Evolutionary conservation across 108 stramenopile genomes (phyloP), one percentile per base, ranked within the genome.

Genomic region (Cylindrotheca fusiformis): DNA sequence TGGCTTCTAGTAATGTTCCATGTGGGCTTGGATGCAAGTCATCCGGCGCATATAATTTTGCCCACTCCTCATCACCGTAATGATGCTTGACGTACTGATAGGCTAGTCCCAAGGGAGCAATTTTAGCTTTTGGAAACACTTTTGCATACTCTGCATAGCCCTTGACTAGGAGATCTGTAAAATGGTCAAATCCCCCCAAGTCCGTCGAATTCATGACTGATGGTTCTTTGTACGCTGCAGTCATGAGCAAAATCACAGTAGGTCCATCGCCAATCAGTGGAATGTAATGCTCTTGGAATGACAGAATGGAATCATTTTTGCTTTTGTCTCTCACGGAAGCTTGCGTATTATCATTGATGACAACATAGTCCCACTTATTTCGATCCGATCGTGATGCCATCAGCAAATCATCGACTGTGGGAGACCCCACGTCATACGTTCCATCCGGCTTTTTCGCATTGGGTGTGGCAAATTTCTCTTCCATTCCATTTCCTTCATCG

Each of bases 271-370:
- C 44, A 28, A 51, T 56, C n/a, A 83, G 61, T n/a, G 88, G 84
- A 25, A 67, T 20, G 41, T 89, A 93, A 0, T 72, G 36, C 26
- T 65, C 32, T 17, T 68, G 19, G 24, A 93, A 67, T 17, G 49
- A 57, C 1, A 52, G 52, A 19, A 63, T 41, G 12, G 84, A 50
- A 62, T 68, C 62, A 27, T 73, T 32, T 21, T 83, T 75, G 6
- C 58, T 65, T 0, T 30, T 55, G 2, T 28, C 8, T 44, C 87
- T 77, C 8, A 77, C 86, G 1, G 87, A 84, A 14, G 72, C 69
- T 64, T 93, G 84, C 2, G 85, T 88, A 55, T 87, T 68, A 63
- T 93, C 91, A 52, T 93, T 93, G 59, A 93, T 69, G 8, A 93
- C 61, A 0, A 89, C 63, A 63, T 79, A 81, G 60, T 93, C 84